Evolutionary conservation across 345 rosid species (phyloP).

Genomic region (Mallotus nudiflorus): DNA sequence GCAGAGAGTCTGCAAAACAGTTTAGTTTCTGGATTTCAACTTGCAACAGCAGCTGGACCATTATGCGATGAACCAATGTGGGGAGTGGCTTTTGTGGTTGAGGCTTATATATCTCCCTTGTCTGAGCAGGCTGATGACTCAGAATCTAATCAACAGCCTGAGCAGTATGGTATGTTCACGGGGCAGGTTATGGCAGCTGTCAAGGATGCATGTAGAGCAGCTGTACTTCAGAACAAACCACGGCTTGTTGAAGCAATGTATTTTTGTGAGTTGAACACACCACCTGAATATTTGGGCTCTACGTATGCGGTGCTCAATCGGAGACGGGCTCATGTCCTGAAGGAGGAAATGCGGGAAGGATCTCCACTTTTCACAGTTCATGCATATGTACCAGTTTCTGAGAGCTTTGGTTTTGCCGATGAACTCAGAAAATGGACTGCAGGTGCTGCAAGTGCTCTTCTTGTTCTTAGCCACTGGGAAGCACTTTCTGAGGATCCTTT

Average conservation of each 20-base stretch:
- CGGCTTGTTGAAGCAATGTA: constrained; percentile 91
- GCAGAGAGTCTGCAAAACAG: constrained; percentile 69
- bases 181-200: constrained; percentile 89
- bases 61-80: constrained; percentile 90
- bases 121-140: constrained; percentile 38
- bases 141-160: constrained; percentile 48
- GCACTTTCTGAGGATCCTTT: constrained; percentile 84
- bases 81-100: constrained; percentile 80
- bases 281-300: constrained; percentile 66
- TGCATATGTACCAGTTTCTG: constrained; percentile 79
- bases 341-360: constrained; percentile 96
- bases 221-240: constrained; percentile 68
- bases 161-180: constrained; percentile 64
- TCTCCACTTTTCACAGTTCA: constrained; percentile 74
- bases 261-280: constrained; percentile 81
- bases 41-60: constrained; percentile 86
- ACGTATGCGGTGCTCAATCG: constrained; percentile 81
- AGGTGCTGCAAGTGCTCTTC: constrained; percentile 86
- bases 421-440: constrained; percentile 82
- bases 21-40: constrained; percentile 78
- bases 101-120: constrained; percentile 49
- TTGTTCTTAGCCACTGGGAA: constrained; percentile 92
- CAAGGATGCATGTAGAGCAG: constrained; percentile 83
- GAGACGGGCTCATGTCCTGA: constrained; percentile 75
- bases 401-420: constrained; percentile 88